phyloP scores from a whole-genome alignment of 2,329 filamentous ascomycete genomes.

The Parastagonospora nodorum region DNA sequence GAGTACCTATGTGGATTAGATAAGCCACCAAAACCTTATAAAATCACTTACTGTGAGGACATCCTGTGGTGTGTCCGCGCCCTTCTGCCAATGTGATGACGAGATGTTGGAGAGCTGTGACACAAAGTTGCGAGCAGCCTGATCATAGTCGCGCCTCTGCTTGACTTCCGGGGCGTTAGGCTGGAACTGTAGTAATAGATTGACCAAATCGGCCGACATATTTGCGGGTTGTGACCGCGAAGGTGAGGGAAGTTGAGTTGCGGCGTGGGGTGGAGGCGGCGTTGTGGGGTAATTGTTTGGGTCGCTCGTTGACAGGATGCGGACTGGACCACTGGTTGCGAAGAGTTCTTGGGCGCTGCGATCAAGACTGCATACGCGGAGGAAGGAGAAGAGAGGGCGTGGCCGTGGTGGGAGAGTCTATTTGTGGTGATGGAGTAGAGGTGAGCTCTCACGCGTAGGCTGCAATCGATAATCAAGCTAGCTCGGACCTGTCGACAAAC shows the following conservation, averaged over 20 bases:
- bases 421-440: slow-evolving; percentile 12
- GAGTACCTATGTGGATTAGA: slow-evolving; percentile 46
- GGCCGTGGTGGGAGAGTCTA: background rate
- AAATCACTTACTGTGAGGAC: slow-evolving; percentile 41
- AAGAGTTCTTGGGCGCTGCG: background rate
- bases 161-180: slow-evolving; percentile 36
- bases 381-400: background rate
- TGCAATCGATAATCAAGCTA: slow-evolving; percentile 18
- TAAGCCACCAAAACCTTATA: background rate
- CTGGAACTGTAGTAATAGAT: slow-evolving; percentile 42
- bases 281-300: slow-evolving; percentile 20
- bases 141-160: slow-evolving; percentile 48
- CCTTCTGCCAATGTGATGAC: slow-evolving; percentile 40
- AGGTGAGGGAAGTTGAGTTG: slow-evolving; percentile 6
- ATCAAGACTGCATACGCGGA: background rate
- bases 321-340: background rate
- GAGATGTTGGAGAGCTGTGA: slow-evolving; percentile 42
- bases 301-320: background rate
- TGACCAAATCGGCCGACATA: slow-evolving; percentile 41
- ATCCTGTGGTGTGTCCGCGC: slow-evolving; percentile 46
- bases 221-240: slow-evolving; percentile 5
- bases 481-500: slow-evolving; percentile 16
- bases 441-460: slow-evolving; percentile 29
- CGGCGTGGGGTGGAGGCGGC: slow-evolving; percentile 14
- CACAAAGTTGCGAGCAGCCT: slow-evolving; percentile 40